Conservation (phyloP, 371 early-diverging fungal genomes). For the Apophysomyces variabilis region DNA sequence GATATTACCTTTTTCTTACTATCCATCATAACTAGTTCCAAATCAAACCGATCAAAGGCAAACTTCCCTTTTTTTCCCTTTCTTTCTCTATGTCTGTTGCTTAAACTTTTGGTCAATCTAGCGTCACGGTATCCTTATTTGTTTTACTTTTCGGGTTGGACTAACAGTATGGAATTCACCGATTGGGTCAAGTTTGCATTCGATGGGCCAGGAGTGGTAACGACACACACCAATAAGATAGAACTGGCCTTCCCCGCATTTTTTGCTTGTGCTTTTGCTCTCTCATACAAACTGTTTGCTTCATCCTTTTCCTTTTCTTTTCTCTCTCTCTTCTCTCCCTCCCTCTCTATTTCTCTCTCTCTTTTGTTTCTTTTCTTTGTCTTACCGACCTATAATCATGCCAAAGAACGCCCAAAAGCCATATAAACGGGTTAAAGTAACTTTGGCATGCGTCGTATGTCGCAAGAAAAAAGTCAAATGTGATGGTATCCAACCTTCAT, state of each 20-base stretch:
- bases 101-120: neutral
- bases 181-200: neutral
- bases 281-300: neutral
- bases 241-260: neutral
- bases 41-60: neutral
- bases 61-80: neutral
- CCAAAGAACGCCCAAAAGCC: constrained; percentile 2
- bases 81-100: neutral
- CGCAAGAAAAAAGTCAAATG: constrained; percentile 59
- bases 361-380: neutral
- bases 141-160: neutral
- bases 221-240: neutral
- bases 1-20: constrained; percentile 6
- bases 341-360: constrained; percentile 7
- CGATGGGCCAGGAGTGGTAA: neutral
- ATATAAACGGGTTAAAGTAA: constrained; percentile 49
- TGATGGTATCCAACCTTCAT: constrained; percentile 51
- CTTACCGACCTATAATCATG: neutral
- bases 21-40: neutral
- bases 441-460: constrained; percentile 49
- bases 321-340: constrained; percentile 12
- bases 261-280: neutral
- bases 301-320: neutral
- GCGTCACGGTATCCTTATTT: constrained; percentile 5
- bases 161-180: neutral